Conservation (phyloP, 2,329 filamentous ascomycete genomes). For the Tolypocladium tropicale region DNA sequence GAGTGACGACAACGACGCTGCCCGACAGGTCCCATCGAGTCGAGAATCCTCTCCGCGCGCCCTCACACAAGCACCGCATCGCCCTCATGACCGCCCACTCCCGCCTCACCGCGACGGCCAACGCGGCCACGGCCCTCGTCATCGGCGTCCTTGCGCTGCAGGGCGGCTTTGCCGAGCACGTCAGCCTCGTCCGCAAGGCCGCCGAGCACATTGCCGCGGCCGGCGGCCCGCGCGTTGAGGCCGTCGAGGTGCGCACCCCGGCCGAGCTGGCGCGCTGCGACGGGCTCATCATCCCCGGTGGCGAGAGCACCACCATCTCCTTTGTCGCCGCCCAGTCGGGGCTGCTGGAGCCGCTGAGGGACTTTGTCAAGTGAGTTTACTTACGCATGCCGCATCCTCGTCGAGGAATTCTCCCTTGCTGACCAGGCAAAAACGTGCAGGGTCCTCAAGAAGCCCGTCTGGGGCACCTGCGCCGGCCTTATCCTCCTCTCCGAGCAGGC, state of each 20-base stretch:
- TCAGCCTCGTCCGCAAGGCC: slow-evolving; percentile 64
- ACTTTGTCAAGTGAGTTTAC: slow-evolving; percentile 86
- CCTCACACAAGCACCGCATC: slow-evolving; percentile 4
- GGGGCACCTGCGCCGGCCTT: slow-evolving; percentile 93
- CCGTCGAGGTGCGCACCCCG: slow-evolving; percentile 72
- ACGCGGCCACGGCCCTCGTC: slow-evolving; percentile 26
- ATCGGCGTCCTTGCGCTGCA: slow-evolving; percentile 67
- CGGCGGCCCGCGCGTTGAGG: slow-evolving; percentile 35
- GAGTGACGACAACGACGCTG: no score
- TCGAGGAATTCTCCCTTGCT: no score
- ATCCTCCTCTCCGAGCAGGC: slow-evolving; percentile 84
- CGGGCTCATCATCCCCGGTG: slow-evolving; percentile 82
- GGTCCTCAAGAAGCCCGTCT: slow-evolving; percentile 67
- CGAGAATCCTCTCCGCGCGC: not conserved
- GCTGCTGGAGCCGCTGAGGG: slow-evolving; percentile 70
- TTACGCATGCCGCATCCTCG: no score
- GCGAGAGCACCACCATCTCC: slow-evolving; percentile 89
- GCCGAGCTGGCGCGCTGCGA: slow-evolving; percentile 63
- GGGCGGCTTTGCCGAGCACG: slow-evolving; percentile 85
- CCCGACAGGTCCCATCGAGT: not conserved
- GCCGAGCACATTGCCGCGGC: slow-evolving; percentile 34
- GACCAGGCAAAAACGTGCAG: slow-evolving; percentile 36
- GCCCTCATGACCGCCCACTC: slow-evolving; percentile 8
- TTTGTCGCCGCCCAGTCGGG: slow-evolving; percentile 75
- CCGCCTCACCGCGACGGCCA: slow-evolving; percentile 3